Percentiles rank a stretch among this genome's conserved stretches.
Conservation (phyloP, 768 basidiomycete species). For the Nidularia pulvinata region DNA sequence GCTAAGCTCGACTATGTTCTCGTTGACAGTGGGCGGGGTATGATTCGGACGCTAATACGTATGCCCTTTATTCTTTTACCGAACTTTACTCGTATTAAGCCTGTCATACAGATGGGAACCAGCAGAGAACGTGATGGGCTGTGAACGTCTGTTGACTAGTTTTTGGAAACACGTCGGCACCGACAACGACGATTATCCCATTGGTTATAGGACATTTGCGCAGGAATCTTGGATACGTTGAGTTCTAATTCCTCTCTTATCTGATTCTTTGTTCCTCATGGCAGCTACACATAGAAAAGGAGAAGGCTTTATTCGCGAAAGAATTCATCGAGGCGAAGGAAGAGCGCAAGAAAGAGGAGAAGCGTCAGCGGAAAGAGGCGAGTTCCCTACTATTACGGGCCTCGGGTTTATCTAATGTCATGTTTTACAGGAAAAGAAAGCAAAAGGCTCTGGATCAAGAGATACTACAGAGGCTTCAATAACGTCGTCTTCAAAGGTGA, state of each 20-base stretch:
- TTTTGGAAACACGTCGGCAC: conserved; percentile 65
- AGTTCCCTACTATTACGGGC: no score
- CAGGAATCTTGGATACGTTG: conserved; percentile 59
- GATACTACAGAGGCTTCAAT: neutral
- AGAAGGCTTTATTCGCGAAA: conserved; percentile 32
- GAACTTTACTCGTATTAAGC: neutral
- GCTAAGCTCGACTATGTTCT: conserved; percentile 1
- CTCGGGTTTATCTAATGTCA: neutral
- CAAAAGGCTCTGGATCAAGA: neutral
- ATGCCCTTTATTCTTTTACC: neutral
- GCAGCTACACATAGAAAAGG: conserved; percentile 23
- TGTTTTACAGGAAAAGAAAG: neutral
- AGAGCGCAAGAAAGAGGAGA: conserved; percentile 6
- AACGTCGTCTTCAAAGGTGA: neutral
- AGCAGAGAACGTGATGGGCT: conserved; percentile 51
- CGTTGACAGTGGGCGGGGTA: conserved; percentile 65
- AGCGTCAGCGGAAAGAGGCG: conserved; percentile 7
- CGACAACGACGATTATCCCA: conserved; percentile 53
- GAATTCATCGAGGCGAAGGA: conserved; percentile 24
- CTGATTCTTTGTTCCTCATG: neutral
- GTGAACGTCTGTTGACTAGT: conserved; percentile 56
- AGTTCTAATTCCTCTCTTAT: conserved; percentile 6
- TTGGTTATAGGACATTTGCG: conserved; percentile 45
- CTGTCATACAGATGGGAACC: conserved; percentile 67
- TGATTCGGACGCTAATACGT: conserved; percentile 57